Evolutionary conservation across 2,329 filamentous ascomycete genomes (phyloP), one percentile per base, ranked within the genome.

Genomic region (Seiridium unicorne): DNA sequence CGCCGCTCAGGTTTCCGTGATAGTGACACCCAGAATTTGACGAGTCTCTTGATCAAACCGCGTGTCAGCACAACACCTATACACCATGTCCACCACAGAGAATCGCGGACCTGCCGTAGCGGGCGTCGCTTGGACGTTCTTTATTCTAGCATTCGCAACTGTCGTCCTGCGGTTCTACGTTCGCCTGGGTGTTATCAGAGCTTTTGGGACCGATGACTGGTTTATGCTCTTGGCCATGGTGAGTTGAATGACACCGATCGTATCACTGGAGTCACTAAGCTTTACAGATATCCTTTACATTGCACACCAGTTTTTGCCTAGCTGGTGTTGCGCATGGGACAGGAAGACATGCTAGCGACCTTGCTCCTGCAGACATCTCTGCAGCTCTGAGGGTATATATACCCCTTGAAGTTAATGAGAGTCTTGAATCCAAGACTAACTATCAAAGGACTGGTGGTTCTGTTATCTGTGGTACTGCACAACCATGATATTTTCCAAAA

Each of bases 401-500:
- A 7, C 5, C 36, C 26, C 51, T 11, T 10, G 11, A 11, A 3
- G 5, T 13, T 5, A 36, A 44, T n/a, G 36, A 32, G 1, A 26
- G 18, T 26, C 18, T 26, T 55, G 35, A n/a, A 7, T 32, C 35
- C 10, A 18, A 31, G 13, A 11, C 36, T 7, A 42, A 5, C 10
- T 8, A 26, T 26, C 18, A 48, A n/a, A n/a, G 11, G 7, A n/a
- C 54, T 68, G 66, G 66, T 68, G 60, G 55, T 60, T 65, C 35
- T 67, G 65, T 54, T 68, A 68, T 34, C 18, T 68, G 5, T 62
- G 51, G 31, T 69, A 69, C 59, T 62, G 60, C 44, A 42, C 58
- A 5, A 64, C 62, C 31, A 68, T 67, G 64, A 64, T 68, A 36
- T 38, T 49, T 3, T 66, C 63, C 47, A 69, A 69, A 48, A 60